Percentiles rank a stretch among this genome's conserved stretches.
These are phyloP conservation scores for Pseudozyma thailandica DNA, from an alignment of 1,284 basidiomycete species.

Conservation along the genomic window DNA sequence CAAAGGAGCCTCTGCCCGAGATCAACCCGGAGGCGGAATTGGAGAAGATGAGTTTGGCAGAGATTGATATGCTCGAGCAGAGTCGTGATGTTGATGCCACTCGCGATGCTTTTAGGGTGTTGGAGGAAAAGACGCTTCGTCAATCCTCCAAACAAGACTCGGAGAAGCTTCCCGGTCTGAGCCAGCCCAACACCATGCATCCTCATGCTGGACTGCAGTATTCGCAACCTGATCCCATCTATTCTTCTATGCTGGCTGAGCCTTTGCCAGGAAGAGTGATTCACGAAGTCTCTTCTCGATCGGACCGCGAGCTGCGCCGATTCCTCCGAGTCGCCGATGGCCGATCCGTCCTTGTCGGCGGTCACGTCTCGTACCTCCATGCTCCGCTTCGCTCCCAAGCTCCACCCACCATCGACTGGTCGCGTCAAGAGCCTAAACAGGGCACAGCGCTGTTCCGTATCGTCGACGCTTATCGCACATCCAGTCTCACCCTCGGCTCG, in stretches of 20 bases:
- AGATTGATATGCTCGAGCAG: conserved; percentile 52
- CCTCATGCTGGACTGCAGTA: conserved; percentile 62
- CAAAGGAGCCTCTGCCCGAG: conserved; percentile 36
- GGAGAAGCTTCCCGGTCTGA: conserved; percentile 21
- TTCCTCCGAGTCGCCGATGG: conserved; percentile 35
- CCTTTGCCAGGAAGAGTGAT: conserved; percentile 54
- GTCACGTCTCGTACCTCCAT: conserved; percentile 38
- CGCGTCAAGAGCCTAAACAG: conserved; percentile 29
- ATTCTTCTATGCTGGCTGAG: conserved; percentile 50
- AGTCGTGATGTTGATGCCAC: conserved; percentile 38
- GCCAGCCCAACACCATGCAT: conserved; percentile 52
- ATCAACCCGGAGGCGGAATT: conserved; percentile 51
- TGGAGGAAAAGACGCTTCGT: conserved; percentile 24
- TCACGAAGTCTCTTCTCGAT: conserved; percentile 36
- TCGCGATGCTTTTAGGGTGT: conserved; percentile 38
- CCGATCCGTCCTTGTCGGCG: conserved; percentile 35
- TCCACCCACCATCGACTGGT: conserved; percentile 46
- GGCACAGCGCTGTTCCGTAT: conserved; percentile 46
- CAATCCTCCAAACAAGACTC: conserved; percentile 4
- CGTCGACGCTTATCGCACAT: conserved; percentile 41
- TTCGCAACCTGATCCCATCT: conserved; percentile 61
- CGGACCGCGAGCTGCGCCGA: conserved; percentile 17
- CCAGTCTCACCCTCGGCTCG: conserved; percentile 11
- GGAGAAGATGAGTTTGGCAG: conserved; percentile 33
- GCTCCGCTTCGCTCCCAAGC: conserved; percentile 35